Conservation (phyloP, 306 rosid genomes). For the Albizia julibrissin region DNA sequence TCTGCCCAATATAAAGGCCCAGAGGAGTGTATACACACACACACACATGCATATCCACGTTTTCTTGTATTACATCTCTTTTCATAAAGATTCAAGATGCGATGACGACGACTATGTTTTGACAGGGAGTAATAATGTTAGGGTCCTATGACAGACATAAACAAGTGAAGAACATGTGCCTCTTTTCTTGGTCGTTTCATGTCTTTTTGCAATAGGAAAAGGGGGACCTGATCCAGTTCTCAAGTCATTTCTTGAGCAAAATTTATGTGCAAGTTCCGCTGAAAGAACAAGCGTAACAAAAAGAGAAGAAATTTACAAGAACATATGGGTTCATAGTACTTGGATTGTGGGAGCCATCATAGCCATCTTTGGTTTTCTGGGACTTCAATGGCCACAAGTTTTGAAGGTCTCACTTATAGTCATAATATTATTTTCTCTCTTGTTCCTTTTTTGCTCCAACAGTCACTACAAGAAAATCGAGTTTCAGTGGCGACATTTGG, state of each 20-base stretch:
- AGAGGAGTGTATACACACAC: background rate
- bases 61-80: too few relatives aligned
- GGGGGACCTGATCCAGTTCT: background rate
- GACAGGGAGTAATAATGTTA: background rate
- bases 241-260: background rate
- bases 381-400: background rate
- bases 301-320: background rate
- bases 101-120: background rate
- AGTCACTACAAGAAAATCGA: too few relatives aligned
- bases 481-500: too few relatives aligned
- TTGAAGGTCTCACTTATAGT: background rate
- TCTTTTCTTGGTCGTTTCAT: background rate
- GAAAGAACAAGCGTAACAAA: background rate
- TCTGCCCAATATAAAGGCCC: too few relatives aligned
- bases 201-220: background rate
- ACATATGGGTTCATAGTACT: background rate
- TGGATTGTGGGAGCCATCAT: background rate
- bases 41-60: too few relatives aligned
- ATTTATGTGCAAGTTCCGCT: background rate
- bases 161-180: background rate
- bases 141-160: background rate
- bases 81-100: too few relatives aligned
- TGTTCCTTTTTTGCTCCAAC: slow-evolving; percentile 1
- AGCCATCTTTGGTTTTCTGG: background rate
- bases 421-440: background rate